These are phyloP conservation scores for Penicillium flavigenum DNA, from an alignment of 495 filamentous ascomycete genomes.

Conservation along the genomic window DNA sequence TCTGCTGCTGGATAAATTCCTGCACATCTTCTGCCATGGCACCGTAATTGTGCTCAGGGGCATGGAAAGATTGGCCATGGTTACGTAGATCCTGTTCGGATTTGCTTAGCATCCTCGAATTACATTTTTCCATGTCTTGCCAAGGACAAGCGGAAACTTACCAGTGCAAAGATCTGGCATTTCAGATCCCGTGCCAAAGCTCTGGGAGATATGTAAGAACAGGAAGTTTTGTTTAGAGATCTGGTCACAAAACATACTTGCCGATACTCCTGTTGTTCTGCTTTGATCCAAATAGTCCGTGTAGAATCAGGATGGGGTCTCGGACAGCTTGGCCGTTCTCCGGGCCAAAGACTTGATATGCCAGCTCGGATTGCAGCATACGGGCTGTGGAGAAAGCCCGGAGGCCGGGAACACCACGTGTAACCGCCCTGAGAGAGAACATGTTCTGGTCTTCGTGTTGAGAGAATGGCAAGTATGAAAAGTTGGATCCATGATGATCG, in stretches of 20 bases:
- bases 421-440: slow-evolving; percentile 24
- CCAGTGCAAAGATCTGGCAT: slow-evolving; percentile 78
- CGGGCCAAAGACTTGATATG: slow-evolving; percentile 45
- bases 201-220: slow-evolving; percentile 46
- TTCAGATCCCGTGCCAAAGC: slow-evolving; percentile 78
- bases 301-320: slow-evolving; percentile 81
- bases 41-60: slow-evolving; percentile 73
- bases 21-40: slow-evolving; percentile 86
- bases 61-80: slow-evolving; percentile 87
- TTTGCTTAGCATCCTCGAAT: slow-evolving; percentile 1
- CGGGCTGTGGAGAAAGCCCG: slow-evolving; percentile 42
- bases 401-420: slow-evolving; percentile 18
- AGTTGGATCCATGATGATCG: neutral
- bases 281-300: slow-evolving; percentile 94
- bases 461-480: slow-evolving; percentile 1
- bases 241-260: slow-evolving; percentile 64
- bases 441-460: slow-evolving; percentile 11
- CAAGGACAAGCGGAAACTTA: slow-evolving; percentile 41
- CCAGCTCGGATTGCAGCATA: slow-evolving; percentile 32
- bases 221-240: neutral
- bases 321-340: slow-evolving; percentile 35
- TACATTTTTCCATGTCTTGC: neutral
- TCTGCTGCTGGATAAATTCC: slow-evolving; percentile 74
- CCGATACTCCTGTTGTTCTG: slow-evolving; percentile 94
- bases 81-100: slow-evolving; percentile 78